phyloP scores from a whole-genome alignment of 78 protist genomes.

The Isochrysis galbana region DNA sequence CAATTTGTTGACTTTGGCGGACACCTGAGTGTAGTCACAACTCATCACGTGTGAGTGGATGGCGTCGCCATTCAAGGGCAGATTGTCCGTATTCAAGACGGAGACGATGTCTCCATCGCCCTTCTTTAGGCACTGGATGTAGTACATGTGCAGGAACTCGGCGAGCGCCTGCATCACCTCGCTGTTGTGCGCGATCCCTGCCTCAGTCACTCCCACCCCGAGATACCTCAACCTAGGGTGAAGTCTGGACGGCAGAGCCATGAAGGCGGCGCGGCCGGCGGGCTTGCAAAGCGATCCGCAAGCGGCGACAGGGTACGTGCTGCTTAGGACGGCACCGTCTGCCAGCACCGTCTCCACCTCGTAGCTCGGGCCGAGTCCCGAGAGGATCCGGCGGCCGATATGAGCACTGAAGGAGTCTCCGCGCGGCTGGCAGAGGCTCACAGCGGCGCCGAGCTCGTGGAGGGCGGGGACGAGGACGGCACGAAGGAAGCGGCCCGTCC shows the following conservation, averaged over 20 bases:
- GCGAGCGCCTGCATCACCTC: not conserved
- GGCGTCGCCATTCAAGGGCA: constrained; percentile 1
- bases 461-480: not conserved
- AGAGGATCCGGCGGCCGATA: not conserved
- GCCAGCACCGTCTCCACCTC: not conserved
- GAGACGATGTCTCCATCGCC: no score
- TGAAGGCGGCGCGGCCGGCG: not conserved
- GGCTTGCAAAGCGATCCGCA: not conserved
- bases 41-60: not conserved
- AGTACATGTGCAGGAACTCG: not conserved
- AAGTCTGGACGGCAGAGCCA: not conserved
- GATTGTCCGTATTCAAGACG: not conserved
- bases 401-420: not conserved
- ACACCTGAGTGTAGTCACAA: not conserved
- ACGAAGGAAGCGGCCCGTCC: not conserved
- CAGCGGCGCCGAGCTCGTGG: not conserved
- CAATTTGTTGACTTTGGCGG: not conserved
- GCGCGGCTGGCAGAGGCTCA: not conserved
- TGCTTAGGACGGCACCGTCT: not conserved
- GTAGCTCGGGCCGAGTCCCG: not conserved
- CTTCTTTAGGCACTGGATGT: no score
- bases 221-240: not conserved
- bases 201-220: constrained; percentile 5
- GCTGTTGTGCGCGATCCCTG: constrained; percentile 5
- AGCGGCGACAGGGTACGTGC: not conserved